Evolutionary conservation across 1,284 basidiomycete genomes (phyloP).

Genomic region (Rugosomyces carneus): DNA sequence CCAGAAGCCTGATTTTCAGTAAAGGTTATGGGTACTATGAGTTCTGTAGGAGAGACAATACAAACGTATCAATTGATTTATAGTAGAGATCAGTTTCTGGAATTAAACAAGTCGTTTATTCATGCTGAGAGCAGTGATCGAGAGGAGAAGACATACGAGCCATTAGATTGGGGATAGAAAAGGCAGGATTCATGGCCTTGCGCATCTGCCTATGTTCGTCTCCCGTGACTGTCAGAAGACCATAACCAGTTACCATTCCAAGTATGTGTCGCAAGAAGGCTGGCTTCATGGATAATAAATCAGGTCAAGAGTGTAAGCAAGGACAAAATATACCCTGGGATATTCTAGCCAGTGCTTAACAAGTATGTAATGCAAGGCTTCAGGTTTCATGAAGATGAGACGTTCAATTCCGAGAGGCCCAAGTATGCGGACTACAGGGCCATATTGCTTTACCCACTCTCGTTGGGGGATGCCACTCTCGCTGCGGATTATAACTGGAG

Average conservation of each 20-base stretch:
- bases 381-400: constrained; percentile 37
- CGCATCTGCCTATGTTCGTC: constrained; percentile 45
- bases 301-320: background rate
- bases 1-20: constrained; percentile 27
- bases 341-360: constrained; percentile 40
- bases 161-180: constrained; percentile 40
- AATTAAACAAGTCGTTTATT: background rate
- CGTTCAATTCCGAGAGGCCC: constrained; percentile 42
- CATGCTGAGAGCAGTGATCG: too few relatives aligned
- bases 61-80: constrained; percentile 38
- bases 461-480: constrained; percentile 41
- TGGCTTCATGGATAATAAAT: constrained; percentile 26
- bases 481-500: constrained; percentile 21
- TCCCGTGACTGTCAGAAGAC: constrained; percentile 42
- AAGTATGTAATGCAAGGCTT: constrained; percentile 39
- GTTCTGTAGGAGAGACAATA: constrained; percentile 4
- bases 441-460: constrained; percentile 42
- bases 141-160: constrained; percentile 32
- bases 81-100: constrained; percentile 46
- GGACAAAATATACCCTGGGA: constrained; percentile 30
- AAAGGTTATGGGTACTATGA: background rate
- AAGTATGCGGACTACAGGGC: constrained; percentile 38
- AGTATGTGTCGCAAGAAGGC: constrained; percentile 37
- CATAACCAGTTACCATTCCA: constrained; percentile 39
- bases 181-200: constrained; percentile 46